Base-by-base conservation (phyloP, 441 rosid genomes). In the Populus hybrid region DNA sequence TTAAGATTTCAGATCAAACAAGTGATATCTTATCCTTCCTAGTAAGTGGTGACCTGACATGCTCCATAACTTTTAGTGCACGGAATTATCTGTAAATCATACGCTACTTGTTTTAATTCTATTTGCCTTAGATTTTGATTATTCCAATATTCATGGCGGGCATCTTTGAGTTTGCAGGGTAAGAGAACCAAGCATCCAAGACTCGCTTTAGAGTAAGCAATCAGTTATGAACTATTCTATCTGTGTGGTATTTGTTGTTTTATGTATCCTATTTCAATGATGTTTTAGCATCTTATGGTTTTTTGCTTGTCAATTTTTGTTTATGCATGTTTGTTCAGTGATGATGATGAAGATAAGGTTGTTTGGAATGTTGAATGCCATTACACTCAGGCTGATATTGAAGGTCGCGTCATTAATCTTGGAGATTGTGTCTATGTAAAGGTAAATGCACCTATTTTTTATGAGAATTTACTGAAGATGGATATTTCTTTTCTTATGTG, bases 281-380 rank as follows among this genome's bases (percentile, higher is more conserved):
- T 24, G 34, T 70, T 72, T 82, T 72, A 75, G 64, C 72, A 26
- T 82, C 30, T 59, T 68, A 67, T 70, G 59, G 40, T 84, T 82
- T 70, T 67, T 70, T 82, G 63, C 75, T 78, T 81, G 76, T 69
- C 57, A 42, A 76, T 5, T 69, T 71, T 76, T 78, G 74, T 76
- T 71, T 2, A 57, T 73, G 69, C 65, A 30, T 53, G 4, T 34
- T 80, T 64, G 57, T 79, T 71, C 82, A 89, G 90, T 67, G 92
- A 89, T 83, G 97, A 92, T 79, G 92, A 86, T 50, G 92, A 96
- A 85, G 96, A 94, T 83, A 85, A 85, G 86, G 85, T 94, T 80
- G 82, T 91, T 74, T 84, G 89, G 85, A 89, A 94, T 78, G 99
- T 91, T 85, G 90, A 89, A 89, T 89, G 94, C 79, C 99, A 94